Evolutionary conservation across 1,284 basidiomycete species (phyloP).

Genomic region (Puccinia polysora): DNA sequence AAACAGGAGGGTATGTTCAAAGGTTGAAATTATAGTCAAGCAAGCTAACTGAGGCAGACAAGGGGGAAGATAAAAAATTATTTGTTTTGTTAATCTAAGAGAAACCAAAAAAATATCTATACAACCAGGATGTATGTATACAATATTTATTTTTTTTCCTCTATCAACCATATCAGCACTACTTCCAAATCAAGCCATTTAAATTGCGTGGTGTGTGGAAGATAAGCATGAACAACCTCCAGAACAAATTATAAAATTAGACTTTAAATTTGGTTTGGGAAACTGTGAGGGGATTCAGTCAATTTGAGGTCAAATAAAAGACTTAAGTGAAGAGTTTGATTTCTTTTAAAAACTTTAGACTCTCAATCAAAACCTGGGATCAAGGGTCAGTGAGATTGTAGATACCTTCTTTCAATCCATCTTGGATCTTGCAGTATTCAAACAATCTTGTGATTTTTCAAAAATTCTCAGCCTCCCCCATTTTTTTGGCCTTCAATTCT

Average conservation of each 20-base stretch:
- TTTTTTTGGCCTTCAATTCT: neutral
- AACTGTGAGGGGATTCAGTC: conserved; percentile 61
- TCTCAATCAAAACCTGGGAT: conserved; percentile 65
- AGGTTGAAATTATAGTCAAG: too few relatives aligned
- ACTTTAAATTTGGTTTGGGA: conserved; percentile 57
- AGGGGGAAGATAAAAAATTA: too few relatives aligned
- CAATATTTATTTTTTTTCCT: conserved; percentile 51
- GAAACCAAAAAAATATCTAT: too few relatives aligned
- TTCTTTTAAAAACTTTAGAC: conserved; percentile 81
- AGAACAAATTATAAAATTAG: conserved; percentile 73
- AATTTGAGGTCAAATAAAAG: conserved; percentile 71
- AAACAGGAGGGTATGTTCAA: too few relatives aligned
- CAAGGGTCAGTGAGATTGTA: conserved; percentile 57
- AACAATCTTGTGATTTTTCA: neutral
- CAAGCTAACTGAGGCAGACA: too few relatives aligned
- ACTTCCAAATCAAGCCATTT: neutral
- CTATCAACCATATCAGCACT: neutral
- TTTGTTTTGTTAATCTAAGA: too few relatives aligned
- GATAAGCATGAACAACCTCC: conserved; percentile 67
- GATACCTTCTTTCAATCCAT: neutral
- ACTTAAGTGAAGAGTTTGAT: conserved; percentile 82
- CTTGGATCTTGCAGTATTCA: too few relatives aligned
- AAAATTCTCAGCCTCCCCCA: neutral
- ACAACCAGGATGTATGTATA: too few relatives aligned
- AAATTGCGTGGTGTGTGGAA: conserved; percentile 48